A percentile compares a stretch with the other conserved stretches of the same genome.
Evolutionary conservation across 2,329 filamentous ascomycete genomes (phyloP).

Genomic region (Ascochyta rabiei): DNA sequence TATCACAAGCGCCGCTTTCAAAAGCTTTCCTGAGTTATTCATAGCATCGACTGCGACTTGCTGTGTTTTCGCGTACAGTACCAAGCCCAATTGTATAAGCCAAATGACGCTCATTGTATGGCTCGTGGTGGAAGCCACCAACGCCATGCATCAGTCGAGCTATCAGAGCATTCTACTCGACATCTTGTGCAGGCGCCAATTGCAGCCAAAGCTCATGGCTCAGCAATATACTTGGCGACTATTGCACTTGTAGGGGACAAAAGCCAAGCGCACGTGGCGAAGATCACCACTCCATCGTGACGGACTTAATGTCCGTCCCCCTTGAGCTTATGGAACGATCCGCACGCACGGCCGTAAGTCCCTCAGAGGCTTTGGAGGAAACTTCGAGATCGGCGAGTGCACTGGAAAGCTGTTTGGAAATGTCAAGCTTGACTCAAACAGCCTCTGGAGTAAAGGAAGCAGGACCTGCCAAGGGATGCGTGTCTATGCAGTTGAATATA

Average conservation of each 20-base stretch:
- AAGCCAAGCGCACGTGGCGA: conserved; percentile 7
- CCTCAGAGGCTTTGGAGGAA: background rate
- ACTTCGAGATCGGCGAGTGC: background rate
- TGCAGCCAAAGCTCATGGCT: background rate
- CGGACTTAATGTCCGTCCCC: background rate
- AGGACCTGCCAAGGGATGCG: background rate
- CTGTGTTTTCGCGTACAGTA: background rate
- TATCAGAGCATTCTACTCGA: conserved; percentile 20
- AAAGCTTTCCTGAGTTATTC: conserved; percentile 18
- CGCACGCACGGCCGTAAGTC: background rate
- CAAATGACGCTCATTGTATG: conserved; percentile 14
- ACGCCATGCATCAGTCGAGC: conserved; percentile 20
- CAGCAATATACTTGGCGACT: background rate
- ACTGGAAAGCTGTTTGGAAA: background rate
- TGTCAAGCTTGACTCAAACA: background rate
- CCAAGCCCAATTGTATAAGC: background rate
- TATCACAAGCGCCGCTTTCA: conserved; percentile 21
- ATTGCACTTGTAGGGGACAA: conserved; percentile 1
- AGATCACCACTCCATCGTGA: background rate
- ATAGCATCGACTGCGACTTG: conserved; percentile 1
- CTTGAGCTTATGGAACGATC: background rate
- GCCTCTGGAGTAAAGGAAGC: background rate
- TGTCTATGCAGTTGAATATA: conserved; percentile 5
- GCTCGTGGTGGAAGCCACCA: conserved; percentile 20
- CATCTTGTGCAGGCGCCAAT: background rate